A percentile compares a stretch with the other conserved stretches of the same genome.
Conservation (phyloP, 2,329 filamentous ascomycete species). For the Phyllosticta paracitricarpa region DNA sequence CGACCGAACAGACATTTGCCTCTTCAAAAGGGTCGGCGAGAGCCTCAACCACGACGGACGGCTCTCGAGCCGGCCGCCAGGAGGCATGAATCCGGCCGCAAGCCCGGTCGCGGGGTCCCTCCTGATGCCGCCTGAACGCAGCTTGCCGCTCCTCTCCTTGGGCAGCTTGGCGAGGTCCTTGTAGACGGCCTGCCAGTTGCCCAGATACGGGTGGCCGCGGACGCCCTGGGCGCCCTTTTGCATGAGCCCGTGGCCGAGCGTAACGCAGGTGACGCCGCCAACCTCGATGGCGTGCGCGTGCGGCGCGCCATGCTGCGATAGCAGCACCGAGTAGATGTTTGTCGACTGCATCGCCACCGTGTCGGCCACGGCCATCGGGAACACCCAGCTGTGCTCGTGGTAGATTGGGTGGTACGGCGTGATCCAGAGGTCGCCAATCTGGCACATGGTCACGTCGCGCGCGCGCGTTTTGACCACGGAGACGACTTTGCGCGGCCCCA, state of each 20-base stretch:
- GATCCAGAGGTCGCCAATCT: constrained; percentile 39
- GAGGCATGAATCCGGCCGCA: background rate
- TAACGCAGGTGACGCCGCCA: constrained; percentile 41
- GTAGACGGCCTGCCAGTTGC: constrained; percentile 32
- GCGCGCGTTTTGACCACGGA: constrained; percentile 44
- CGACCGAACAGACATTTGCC: background rate
- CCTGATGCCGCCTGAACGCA: background rate
- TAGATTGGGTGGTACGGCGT: constrained; percentile 53
- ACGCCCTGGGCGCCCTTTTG: constrained; percentile 26
- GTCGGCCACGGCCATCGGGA: constrained; percentile 34
- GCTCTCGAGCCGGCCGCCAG: background rate
- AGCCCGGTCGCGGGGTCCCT: background rate
- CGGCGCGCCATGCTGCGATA: constrained; percentile 36
- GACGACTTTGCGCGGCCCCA: constrained; percentile 39
- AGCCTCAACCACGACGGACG: background rate
- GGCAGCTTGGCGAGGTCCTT: background rate
- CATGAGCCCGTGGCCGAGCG: constrained; percentile 48
- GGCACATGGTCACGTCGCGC: constrained; percentile 32
- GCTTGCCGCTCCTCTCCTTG: background rate
- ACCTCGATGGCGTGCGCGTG: constrained; percentile 43
- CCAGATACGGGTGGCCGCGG: constrained; percentile 47
- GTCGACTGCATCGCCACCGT: constrained; percentile 37
- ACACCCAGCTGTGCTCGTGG: constrained; percentile 33
- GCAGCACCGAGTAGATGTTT: constrained; percentile 46
- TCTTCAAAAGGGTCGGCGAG: background rate